Evolutionary conservation across 2,329 filamentous ascomycete species (phyloP).

Genomic region (Venturia nashicola): DNA sequence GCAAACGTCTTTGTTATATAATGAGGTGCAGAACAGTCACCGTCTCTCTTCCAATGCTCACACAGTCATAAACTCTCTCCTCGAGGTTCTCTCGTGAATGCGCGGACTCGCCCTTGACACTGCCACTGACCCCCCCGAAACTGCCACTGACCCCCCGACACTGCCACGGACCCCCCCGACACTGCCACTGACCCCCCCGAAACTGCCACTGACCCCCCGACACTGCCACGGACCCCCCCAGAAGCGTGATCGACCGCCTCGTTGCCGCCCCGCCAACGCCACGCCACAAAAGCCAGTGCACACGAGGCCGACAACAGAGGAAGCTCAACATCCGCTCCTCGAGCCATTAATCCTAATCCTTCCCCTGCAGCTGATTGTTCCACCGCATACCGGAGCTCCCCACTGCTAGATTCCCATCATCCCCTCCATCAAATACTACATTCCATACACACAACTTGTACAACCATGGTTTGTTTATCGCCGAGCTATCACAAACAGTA

Average conservation of each 20-base stretch:
- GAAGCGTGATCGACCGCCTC: not conserved
- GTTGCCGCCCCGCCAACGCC: no score
- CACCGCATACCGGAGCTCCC: not conserved
- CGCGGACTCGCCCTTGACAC: no score
- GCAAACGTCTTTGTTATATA: not conserved
- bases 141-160: not conserved
- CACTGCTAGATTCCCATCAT: not conserved
- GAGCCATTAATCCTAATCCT: not conserved
- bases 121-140: not conserved
- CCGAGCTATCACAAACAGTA: not conserved
- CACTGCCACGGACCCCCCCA: no score
- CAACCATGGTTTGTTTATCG: conserved; percentile 5
- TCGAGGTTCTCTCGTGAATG: not conserved
- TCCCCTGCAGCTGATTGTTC: not conserved
- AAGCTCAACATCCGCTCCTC: not conserved
- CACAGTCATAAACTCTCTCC: not conserved
- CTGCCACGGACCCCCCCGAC: no score
- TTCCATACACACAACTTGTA: not conserved
- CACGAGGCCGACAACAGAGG: not conserved
- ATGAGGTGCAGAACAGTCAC: not conserved
- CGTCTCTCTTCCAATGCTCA: not conserved
- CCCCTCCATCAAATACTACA: not conserved
- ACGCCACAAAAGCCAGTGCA: no score
- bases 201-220: no score
- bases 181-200: no score